These are phyloP conservation scores for Meyerozyma carpophila DNA, from an alignment of 1,139 yeast genomes.

Conservation along the genomic window DNA sequence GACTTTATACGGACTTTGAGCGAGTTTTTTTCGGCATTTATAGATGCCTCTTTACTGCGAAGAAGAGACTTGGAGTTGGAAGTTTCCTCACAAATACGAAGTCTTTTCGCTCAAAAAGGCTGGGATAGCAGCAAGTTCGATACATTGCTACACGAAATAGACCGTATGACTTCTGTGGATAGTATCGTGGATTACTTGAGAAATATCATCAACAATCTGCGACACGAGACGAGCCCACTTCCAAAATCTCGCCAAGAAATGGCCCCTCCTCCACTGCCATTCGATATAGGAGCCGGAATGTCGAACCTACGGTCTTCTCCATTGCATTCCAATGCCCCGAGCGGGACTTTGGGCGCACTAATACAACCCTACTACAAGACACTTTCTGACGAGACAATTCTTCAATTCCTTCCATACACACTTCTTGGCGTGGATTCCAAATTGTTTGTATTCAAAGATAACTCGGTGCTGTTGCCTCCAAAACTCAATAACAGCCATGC, in stretches of 20 bases:
- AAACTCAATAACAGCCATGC: constrained; percentile 54
- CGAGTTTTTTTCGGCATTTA: neutral
- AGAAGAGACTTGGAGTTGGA: neutral
- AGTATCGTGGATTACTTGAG: neutral
- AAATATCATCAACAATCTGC: neutral
- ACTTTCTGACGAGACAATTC: constrained; percentile 43
- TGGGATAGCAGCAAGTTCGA: neutral
- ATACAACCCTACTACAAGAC: constrained; percentile 23
- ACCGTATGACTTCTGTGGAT: neutral
- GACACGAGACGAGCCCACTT: neutral
- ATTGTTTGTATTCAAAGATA: constrained; percentile 43
- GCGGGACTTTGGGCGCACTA: neutral
- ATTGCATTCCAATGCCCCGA: neutral
- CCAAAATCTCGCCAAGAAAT: neutral
- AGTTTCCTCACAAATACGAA: neutral
- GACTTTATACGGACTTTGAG: neutral
- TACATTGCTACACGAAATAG: neutral
- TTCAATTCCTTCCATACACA: constrained; percentile 59
- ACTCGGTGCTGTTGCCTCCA: constrained; percentile 42
- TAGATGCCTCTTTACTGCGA: neutral
- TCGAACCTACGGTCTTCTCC: neutral
- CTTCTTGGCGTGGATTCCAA: constrained; percentile 71
- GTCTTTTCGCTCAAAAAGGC: neutral
- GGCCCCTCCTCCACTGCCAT: neutral
- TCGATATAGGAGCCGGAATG: neutral